These are phyloP conservation scores for Inonotus hispidus DNA, from an alignment of 1,284 basidiomycete genomes.

Conservation along the genomic window DNA sequence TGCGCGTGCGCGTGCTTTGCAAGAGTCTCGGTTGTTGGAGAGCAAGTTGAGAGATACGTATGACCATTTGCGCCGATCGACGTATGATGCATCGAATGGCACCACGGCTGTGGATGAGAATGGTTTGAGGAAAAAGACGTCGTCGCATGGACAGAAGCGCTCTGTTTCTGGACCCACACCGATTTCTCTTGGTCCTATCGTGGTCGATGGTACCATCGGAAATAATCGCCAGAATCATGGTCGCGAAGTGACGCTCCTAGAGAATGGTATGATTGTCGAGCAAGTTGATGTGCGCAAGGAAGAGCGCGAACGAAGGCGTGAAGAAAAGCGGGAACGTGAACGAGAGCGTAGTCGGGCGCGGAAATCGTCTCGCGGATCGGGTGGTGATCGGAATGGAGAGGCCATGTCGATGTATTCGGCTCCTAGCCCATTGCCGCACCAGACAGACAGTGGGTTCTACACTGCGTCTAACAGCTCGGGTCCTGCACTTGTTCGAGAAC, in stretches of 20 bases:
- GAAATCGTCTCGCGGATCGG: constrained; percentile 59
- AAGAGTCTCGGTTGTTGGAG: constrained; percentile 70
- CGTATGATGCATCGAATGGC: constrained; percentile 53
- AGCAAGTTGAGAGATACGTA: constrained; percentile 72
- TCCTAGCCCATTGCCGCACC: constrained; percentile 45
- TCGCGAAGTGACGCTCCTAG: constrained; percentile 72
- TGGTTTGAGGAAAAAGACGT: constrained; percentile 2
- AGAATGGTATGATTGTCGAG: constrained; percentile 84
- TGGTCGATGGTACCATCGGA: constrained; percentile 9
- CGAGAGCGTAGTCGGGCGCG: constrained; percentile 45
- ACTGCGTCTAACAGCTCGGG: constrained; percentile 12
- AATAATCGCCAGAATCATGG: constrained; percentile 17
- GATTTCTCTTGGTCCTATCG: constrained; percentile 33
- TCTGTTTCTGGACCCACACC: constrained; percentile 26
- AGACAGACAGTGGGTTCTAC: constrained; percentile 52
- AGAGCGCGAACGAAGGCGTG: constrained; percentile 62
- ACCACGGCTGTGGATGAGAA: constrained; percentile 22
- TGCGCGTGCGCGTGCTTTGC: constrained; percentile 68
- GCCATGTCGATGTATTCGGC: constrained; percentile 66
- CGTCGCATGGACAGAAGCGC: constrained; percentile 48
- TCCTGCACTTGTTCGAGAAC: constrained; percentile 8
- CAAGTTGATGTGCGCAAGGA: constrained; percentile 79
- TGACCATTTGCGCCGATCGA: constrained; percentile 68
- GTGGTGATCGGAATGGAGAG: constrained; percentile 41
- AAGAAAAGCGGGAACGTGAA: constrained; percentile 44